A percentile compares a stretch with the other conserved stretches of the same genome.
phyloP scores from a whole-genome alignment of 2,329 filamentous ascomycete species.

The Trichoderma koningiopsis region DNA sequence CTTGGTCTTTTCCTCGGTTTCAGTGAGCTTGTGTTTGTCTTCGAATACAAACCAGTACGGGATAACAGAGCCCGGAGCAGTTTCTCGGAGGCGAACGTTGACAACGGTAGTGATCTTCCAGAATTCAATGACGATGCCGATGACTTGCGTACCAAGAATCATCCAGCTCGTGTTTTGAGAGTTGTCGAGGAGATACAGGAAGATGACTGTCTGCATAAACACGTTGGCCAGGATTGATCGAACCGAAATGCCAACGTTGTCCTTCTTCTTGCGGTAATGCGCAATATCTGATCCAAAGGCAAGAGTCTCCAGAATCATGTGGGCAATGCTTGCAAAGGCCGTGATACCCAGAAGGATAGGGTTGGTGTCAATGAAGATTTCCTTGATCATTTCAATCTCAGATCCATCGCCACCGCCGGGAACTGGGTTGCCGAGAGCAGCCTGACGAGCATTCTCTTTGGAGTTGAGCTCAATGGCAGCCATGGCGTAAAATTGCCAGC shows the following conservation, averaged over 20 bases:
- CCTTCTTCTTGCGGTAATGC: conserved; percentile 99
- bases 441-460: conserved; percentile 78
- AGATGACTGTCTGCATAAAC: conserved; percentile 95
- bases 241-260: conserved; percentile 94
- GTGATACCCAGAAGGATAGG: conserved; percentile 86
- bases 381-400: conserved; percentile 97
- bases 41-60: conserved; percentile 85
- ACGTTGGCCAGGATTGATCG: conserved; percentile 96
- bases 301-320: conserved; percentile 93
- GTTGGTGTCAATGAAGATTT: conserved; percentile 91
- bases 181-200: conserved; percentile 96
- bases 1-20: conserved; percentile 96
- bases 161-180: conserved; percentile 98
- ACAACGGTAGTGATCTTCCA: conserved; percentile 99
- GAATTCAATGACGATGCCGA: conserved; percentile 69
- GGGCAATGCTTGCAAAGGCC: conserved; percentile 78
- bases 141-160: conserved; percentile 91
- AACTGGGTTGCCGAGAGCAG: conserved; percentile 70
- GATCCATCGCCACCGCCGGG: conserved; percentile 83
- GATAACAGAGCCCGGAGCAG: conserved; percentile 67
- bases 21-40: conserved; percentile 93
- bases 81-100: conserved; percentile 76
- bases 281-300: conserved; percentile 97
- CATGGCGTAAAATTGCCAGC: conserved; percentile 90
- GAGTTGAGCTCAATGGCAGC: conserved; percentile 84